A percentile compares a stretch with the other conserved stretches of the same genome.
Evolutionary conservation across 352 stramenopile genomes (phyloP).

Genomic region (Pseudoperonospora humuli): DNA sequence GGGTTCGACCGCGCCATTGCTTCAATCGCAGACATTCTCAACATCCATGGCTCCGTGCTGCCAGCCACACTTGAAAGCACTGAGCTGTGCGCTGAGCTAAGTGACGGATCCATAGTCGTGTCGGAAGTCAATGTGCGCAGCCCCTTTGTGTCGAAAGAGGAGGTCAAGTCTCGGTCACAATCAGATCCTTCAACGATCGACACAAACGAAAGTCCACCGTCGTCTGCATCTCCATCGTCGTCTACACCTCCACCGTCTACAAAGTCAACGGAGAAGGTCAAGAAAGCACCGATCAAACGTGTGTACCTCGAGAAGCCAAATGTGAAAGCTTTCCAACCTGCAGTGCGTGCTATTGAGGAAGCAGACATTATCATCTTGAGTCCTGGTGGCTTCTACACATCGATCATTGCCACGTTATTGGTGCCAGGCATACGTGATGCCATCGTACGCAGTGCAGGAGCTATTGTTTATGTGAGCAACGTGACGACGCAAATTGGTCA

Average conservation of each 20-base stretch:
- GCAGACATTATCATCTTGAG: slow-evolving; percentile 83
- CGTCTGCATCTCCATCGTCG: slow-evolving; percentile 16
- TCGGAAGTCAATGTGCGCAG: slow-evolving; percentile 81
- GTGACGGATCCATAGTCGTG: slow-evolving; percentile 59
- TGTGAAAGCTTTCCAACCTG: slow-evolving; percentile 62
- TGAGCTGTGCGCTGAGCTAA: slow-evolving; percentile 71
- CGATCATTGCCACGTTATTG: slow-evolving; percentile 73
- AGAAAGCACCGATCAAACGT: slow-evolving; percentile 68
- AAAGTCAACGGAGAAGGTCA: slow-evolving; percentile 26
- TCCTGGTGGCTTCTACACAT: slow-evolving; percentile 80
- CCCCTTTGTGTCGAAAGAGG: slow-evolving; percentile 35
- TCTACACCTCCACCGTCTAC: slow-evolving; percentile 17
- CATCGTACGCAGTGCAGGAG: slow-evolving; percentile 53
- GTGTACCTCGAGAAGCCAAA: slow-evolving; percentile 73
- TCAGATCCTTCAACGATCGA: slow-evolving; percentile 17
- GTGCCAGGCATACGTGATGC: slow-evolving; percentile 77
- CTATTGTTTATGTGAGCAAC: slow-evolving; percentile 83
- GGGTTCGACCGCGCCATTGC: slow-evolving; percentile 77
- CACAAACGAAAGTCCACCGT: slow-evolving; percentile 12
- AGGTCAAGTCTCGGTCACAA: slow-evolving; percentile 11
- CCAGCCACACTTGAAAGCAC: slow-evolving; percentile 80
- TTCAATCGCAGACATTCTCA: slow-evolving; percentile 80
- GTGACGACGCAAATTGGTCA: slow-evolving; percentile 78
- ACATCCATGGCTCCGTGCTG: slow-evolving; percentile 72
- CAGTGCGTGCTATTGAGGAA: slow-evolving; percentile 73